These are phyloP conservation scores for Dimargaris xerosporica DNA, from an alignment of 192 early-diverging fungal species.

Conservation along the genomic window DNA sequence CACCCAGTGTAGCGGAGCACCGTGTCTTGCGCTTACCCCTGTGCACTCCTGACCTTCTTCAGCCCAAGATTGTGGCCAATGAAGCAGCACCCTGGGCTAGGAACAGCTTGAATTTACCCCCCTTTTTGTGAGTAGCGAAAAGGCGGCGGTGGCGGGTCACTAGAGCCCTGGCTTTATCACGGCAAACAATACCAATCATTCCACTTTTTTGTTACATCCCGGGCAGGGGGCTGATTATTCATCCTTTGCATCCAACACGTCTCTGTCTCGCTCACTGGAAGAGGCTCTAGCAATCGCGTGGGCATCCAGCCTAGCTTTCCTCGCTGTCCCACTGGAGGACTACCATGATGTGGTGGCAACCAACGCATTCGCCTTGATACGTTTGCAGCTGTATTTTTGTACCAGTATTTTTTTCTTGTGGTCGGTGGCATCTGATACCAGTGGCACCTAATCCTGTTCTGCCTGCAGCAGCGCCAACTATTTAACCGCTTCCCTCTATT, in stretches of 20 bases:
- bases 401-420: too few relatives aligned
- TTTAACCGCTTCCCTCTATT: too few relatives aligned
- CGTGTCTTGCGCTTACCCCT: not conserved
- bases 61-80: not conserved
- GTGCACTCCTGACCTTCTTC: not conserved
- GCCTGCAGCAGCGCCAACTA: too few relatives aligned
- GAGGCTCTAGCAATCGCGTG: too few relatives aligned
- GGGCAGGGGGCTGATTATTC: not conserved
- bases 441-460: too few relatives aligned
- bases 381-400: too few relatives aligned
- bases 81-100: constrained; percentile 5
- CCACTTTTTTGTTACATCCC: not conserved
- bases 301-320: too few relatives aligned
- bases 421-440: too few relatives aligned
- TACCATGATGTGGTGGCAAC: too few relatives aligned
- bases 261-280: not conserved
- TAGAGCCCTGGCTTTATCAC: not conserved
- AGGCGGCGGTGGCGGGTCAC: not conserved
- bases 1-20: not conserved
- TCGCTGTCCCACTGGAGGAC: too few relatives aligned
- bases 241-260: not conserved
- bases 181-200: not conserved
- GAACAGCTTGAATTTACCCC: not conserved
- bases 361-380: too few relatives aligned
- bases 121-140: not conserved